phyloP scores from a whole-genome alignment of 2,329 filamentous ascomycete species.

The Penicillium sp. region DNA sequence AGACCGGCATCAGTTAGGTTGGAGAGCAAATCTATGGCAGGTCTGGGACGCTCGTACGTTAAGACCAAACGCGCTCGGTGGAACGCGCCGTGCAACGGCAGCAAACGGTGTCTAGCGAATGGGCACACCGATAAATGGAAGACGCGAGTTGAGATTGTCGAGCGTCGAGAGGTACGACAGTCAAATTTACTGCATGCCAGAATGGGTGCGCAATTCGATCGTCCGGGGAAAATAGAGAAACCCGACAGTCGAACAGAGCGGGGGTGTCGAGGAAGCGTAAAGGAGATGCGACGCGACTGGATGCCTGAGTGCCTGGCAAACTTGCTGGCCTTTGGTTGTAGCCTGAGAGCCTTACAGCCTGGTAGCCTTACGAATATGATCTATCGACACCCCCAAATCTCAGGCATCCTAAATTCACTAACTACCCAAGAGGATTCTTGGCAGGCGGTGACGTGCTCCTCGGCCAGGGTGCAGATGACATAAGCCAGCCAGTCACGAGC shows the following conservation, averaged over 20 bases:
- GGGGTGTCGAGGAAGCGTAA: slow-evolving; percentile 17
- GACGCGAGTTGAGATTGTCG: neutral
- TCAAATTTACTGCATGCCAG: slow-evolving; percentile 1
- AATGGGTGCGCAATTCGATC: slow-evolving; percentile 1
- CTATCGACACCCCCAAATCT: neutral
- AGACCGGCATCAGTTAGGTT: slow-evolving; percentile 11
- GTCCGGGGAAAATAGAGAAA: slow-evolving; percentile 2
- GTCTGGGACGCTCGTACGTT: slow-evolving; percentile 8
- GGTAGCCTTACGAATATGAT: neutral
- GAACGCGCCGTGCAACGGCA: slow-evolving; percentile 27
- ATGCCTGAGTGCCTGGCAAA: slow-evolving; percentile 10
- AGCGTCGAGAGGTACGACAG: neutral
- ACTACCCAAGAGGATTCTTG: neutral
- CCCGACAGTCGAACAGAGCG: slow-evolving; percentile 16
- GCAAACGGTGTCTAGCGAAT: slow-evolving; percentile 11
- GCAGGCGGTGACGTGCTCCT: too few relatives aligned
- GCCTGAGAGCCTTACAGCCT: neutral
- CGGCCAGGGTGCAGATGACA: neutral
- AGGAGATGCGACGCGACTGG: slow-evolving; percentile 23
- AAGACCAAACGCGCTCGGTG: slow-evolving; percentile 26
- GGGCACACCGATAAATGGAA: neutral
- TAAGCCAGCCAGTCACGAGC: neutral
- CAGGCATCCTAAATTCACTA: neutral
- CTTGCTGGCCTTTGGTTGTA: slow-evolving; percentile 3
- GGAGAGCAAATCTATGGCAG: neutral